These are phyloP conservation scores for Daldinia concentrica DNA, from an alignment of 495 filamentous ascomycete genomes.

Conservation along the genomic window DNA sequence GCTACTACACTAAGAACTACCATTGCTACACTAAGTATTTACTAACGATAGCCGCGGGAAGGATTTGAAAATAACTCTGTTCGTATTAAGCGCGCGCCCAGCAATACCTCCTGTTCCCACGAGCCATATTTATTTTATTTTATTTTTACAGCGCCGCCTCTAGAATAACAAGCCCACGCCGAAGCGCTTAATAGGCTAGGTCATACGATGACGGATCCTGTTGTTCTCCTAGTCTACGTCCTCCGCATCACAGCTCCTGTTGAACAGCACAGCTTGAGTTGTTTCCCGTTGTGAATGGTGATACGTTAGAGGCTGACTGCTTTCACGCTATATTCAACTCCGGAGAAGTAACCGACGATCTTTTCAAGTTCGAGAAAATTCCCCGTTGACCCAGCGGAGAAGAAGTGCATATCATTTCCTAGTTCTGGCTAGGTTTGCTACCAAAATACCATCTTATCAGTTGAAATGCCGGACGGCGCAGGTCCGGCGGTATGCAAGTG, in stretches of 20 bases:
- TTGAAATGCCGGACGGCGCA: slow-evolving; percentile 24
- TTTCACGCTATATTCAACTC: slow-evolving; percentile 2
- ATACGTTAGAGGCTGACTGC: slow-evolving; percentile 7
- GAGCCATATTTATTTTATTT: background rate
- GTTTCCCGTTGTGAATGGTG: slow-evolving; percentile 7
- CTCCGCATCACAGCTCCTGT: background rate
- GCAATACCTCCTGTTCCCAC: background rate
- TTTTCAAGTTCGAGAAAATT: slow-evolving; percentile 27
- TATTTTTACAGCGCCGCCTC: slow-evolving; percentile 24
- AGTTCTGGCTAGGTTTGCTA: slow-evolving; percentile 16
- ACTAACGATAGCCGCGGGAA: slow-evolving; percentile 10
- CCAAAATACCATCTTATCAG: slow-evolving; percentile 16
- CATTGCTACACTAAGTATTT: background rate
- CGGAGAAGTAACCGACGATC: slow-evolving; percentile 15
- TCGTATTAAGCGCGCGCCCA: slow-evolving; percentile 32
- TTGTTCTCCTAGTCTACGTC: background rate
- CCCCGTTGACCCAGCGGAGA: background rate
- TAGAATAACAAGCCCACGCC: slow-evolving; percentile 1
- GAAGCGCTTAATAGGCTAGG: background rate
- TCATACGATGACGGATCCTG: background rate
- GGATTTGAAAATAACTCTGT: background rate
- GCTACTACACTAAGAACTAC: background rate
- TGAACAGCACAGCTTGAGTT: slow-evolving; percentile 6
- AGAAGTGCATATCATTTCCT: slow-evolving; percentile 20
- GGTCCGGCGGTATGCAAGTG: slow-evolving; percentile 24